Evolutionary conservation across 2,329 filamentous ascomycete genomes (phyloP).

Genomic region (Magnaporthales sp.): DNA sequence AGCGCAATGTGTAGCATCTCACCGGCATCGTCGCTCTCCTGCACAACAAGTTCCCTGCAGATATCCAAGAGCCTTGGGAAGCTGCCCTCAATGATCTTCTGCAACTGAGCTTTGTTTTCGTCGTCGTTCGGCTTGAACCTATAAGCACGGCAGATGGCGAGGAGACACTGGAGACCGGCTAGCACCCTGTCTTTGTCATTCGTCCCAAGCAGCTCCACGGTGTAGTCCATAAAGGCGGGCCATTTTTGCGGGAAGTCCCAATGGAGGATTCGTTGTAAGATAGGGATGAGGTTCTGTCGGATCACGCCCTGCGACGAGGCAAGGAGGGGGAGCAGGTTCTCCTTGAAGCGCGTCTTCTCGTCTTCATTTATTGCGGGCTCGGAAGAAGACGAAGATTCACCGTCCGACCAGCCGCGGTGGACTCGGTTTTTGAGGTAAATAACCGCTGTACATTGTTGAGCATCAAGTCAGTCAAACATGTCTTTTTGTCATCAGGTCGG

Average conservation of each 20-base stretch:
- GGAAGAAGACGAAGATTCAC: constrained; percentile 31
- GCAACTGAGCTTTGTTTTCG: constrained; percentile 72
- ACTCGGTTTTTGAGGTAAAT: constrained; percentile 98
- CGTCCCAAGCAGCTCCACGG: constrained; percentile 76
- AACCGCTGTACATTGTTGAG: constrained; percentile 51
- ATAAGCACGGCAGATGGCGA: constrained; percentile 93
- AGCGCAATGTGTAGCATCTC: constrained; percentile 94
- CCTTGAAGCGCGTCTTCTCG: constrained; percentile 80
- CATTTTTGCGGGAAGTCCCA: constrained; percentile 91
- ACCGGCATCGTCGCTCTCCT: constrained; percentile 87
- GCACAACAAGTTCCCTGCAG: constrained; percentile 79
- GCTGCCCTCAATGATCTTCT: constrained; percentile 84
- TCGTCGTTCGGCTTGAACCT: constrained; percentile 80
- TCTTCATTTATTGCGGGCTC: constrained; percentile 68
- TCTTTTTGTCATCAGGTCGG: neutral
- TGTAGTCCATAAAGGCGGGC: constrained; percentile 92
- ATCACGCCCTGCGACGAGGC: constrained; percentile 72
- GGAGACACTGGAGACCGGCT: constrained; percentile 84
- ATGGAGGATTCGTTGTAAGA: constrained; percentile 92
- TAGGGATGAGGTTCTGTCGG: constrained; percentile 86
- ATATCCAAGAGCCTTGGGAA: constrained; percentile 84
- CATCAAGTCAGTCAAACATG: constrained; percentile 6
- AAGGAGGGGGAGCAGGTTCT: constrained; percentile 82
- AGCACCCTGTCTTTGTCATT: constrained; percentile 83
- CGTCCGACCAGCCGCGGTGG: constrained; percentile 67